Evolutionary conservation across 2,329 filamentous ascomycete species (phyloP), one percentile per base, ranked within the genome.

Genomic region (Paracamarosporium sp.): DNA sequence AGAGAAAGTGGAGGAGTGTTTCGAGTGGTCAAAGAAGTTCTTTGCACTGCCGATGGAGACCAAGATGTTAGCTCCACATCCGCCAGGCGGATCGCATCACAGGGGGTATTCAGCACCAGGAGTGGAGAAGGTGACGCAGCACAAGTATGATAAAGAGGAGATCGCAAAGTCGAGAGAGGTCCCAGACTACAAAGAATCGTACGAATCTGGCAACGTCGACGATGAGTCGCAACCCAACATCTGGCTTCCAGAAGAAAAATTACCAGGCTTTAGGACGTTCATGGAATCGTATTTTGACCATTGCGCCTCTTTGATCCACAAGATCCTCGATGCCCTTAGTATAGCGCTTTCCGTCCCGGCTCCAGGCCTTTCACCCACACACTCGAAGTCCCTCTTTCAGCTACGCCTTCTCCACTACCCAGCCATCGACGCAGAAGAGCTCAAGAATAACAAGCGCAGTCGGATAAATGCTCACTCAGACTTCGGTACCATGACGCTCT

Each of bases 391-490:
- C 5, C 58, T 73, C 0, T 76, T 75, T 62, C 75, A 77, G 54
- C 64, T 76, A 3, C 67, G 74, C 6, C 51, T 80, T 1, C 64
- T 79, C 20, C 77, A 80, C 57, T 80, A 80, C 58, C 78, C 78
- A 1, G 50, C 75, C 5, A 57, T 79, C 7, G 55, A 66, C 0
- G 64, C 66, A 1, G 41, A 51, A 1, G 60, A 76, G n/a, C 64
- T 80, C 7, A 15, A 24, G 2, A 15, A 57, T 1, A 47, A 63
- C 7, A 65, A 64, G 2, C 64, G 70, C 2, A 58, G 50, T n/a
- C 67, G 79, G 3, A 79, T 79, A 48, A 70, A 74, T 15, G 76
- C 78, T 1, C 79, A 81, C 50, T 77, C 74, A 1, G 79, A 80
- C 58, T 80, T 78, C 59, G 78, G 78, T 7, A 73, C 72, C 1